Evolutionary conservation across 139 green algal species (phyloP), one percentile per base, ranked within the genome.

Genomic region (Spirogloea muscicola): DNA sequence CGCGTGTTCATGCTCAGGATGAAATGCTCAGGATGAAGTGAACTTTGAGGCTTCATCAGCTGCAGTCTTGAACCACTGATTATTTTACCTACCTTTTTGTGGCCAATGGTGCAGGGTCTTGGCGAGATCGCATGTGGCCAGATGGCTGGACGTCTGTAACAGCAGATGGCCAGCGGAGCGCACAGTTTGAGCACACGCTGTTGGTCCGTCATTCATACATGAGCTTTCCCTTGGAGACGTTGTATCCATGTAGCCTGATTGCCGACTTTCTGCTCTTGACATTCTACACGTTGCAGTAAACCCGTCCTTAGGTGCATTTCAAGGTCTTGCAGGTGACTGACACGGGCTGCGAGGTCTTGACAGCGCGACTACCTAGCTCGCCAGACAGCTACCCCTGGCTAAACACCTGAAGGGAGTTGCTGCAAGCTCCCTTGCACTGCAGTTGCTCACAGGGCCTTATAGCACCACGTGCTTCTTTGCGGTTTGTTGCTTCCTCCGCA

Each of bases 131-230:
- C 27, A 92, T 86, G 27, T 99, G 94, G 94, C 94, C 94, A 0
- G 94, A 99, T 60, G 91, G 91, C 38, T 99, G 94, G 92, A 99
- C 94, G 2, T 85, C 90, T 39, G 87, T 90, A 1, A 99, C 94
- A 6, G 72, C 83, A 49, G 94, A 98, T 73, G 94, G 94, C 43
- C 84, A 86, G 71, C 82, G 87, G 33, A 91, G 83, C 41, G 94
- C 94, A 6, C 94, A 99, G 84, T 99, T 97, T 85, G 94, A 98
- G 85, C 90, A 94, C 81, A 88, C 84, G 29, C 43, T 98, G 40
- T 4, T 97, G 3, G 90, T 98, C 3, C 95, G 62, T 29, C 10
- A 21, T 7, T 25, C 36, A 36, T 68, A 16, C n/a, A n/a, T 49
- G 59, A n/a, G 25, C 91, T 34, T 65, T 65, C 10, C 10, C 10